A percentile compares a stretch with the other conserved stretches of the same genome.
Conservation (phyloP, 2,329 filamentous ascomycete species). For the Endoconidiophora laricicola region DNA sequence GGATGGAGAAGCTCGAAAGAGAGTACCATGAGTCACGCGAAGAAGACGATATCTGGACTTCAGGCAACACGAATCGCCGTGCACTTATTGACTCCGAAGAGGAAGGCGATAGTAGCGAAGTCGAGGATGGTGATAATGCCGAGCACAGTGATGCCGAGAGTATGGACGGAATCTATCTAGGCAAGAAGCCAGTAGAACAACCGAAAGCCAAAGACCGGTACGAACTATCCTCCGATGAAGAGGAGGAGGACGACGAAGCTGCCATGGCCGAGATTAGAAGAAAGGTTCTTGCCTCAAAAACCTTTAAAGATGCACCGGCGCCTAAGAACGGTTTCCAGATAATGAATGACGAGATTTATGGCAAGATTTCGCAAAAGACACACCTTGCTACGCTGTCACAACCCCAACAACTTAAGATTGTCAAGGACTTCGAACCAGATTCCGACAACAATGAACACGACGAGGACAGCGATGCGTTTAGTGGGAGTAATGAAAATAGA, state of each 20-base stretch:
- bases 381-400: constrained; percentile 47
- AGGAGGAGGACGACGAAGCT: constrained; percentile 64
- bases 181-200: constrained; percentile 31
- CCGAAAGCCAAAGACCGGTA: constrained; percentile 41
- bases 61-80: constrained; percentile 68
- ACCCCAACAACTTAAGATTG: constrained; percentile 31
- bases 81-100: constrained; percentile 35
- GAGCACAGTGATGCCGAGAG: constrained; percentile 29
- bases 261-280: constrained; percentile 86
- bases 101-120: constrained; percentile 35
- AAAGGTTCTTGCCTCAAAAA: constrained; percentile 79
- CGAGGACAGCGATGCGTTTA: constrained; percentile 22
- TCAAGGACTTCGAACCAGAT: constrained; percentile 41
- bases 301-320: constrained; percentile 40
- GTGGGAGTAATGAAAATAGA: constrained; percentile 40
- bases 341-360: not conserved
- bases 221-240: constrained; percentile 60
- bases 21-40: constrained; percentile 73
- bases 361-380: constrained; percentile 25
- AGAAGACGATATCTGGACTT: constrained; percentile 71
- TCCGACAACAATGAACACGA: constrained; percentile 47
- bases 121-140: constrained; percentile 29
- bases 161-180: constrained; percentile 43
- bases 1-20: constrained; percentile 76
- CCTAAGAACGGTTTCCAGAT: constrained; percentile 27